These are phyloP conservation scores for Claviceps sp. DNA, from an alignment of 2,329 filamentous ascomycete genomes.

Conservation along the genomic window DNA sequence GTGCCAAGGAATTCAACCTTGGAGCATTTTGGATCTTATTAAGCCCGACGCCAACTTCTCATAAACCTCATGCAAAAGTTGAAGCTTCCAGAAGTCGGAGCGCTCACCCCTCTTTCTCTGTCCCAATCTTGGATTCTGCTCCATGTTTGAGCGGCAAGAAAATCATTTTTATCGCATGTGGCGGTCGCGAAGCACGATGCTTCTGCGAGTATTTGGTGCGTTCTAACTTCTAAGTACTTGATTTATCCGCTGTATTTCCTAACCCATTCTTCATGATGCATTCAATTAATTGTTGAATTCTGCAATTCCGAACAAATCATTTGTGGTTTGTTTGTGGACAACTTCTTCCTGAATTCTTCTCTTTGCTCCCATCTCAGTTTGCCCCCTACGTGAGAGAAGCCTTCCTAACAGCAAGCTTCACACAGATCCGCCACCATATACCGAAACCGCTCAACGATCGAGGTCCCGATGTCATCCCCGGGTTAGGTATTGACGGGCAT, in stretches of 20 bases:
- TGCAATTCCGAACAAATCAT: conserved; percentile 32
- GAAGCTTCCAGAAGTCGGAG: no score
- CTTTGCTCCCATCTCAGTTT: background rate
- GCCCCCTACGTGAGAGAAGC: background rate
- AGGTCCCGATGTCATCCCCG: background rate
- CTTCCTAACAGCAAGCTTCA: background rate
- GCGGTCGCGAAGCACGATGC: no score
- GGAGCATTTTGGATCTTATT: no score
- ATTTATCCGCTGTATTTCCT: background rate
- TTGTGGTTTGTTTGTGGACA: conserved; percentile 18
- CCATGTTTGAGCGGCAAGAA: background rate
- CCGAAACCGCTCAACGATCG: background rate
- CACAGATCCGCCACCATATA: background rate
- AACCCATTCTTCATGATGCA: conserved; percentile 16
- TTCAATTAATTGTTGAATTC: conserved; percentile 30
- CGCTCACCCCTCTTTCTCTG: background rate
- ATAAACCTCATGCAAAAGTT: no score
- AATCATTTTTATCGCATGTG: no score
- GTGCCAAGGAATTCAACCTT: no score
- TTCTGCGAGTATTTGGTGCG: background rate
- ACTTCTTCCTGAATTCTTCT: conserved; percentile 8
- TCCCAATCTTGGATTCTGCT: background rate
- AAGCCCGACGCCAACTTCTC: no score
- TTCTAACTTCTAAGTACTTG: background rate
- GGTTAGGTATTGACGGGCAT: conserved; percentile 1